A percentile compares a stretch with the other conserved stretches of the same genome.
These are phyloP conservation scores for Termitomyces sp. DNA, from an alignment of 768 basidiomycete species.

Conservation along the genomic window DNA sequence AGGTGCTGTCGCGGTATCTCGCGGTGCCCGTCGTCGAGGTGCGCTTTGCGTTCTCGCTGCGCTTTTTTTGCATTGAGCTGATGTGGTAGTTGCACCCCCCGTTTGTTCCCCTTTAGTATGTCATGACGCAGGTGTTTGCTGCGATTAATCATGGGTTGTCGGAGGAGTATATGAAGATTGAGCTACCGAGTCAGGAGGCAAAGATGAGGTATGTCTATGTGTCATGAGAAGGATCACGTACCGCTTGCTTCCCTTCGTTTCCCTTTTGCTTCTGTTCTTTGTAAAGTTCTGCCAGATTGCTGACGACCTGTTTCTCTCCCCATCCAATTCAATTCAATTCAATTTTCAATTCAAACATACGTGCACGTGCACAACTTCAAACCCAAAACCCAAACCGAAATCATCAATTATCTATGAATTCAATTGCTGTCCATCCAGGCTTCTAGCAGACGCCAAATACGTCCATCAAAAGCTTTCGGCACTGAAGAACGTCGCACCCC, in stretches of 20 bases:
- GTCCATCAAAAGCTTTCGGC: constrained; percentile 70
- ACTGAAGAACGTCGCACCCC: constrained; percentile 67
- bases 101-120: constrained; percentile 47
- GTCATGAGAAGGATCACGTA: constrained; percentile 6
- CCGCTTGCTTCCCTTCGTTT: not conserved
- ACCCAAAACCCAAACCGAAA: not conserved
- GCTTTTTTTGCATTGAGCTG: constrained; percentile 3
- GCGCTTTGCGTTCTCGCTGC: constrained; percentile 19
- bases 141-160: constrained; percentile 88
- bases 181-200: constrained; percentile 76
- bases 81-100: too few species aligned
- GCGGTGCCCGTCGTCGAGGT: constrained; percentile 79
- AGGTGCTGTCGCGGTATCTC: constrained; percentile 90
- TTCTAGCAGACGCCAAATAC: constrained; percentile 74
- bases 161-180: constrained; percentile 80
- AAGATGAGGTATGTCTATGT: constrained; percentile 65
- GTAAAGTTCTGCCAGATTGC: constrained; percentile 1
- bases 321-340: not conserved
- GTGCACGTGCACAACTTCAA: too few species aligned
- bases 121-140: constrained; percentile 94
- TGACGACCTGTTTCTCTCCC: not conserved
- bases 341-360: not conserved
- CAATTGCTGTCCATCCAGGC: too few species aligned
- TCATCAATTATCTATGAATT: not conserved
- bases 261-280: not conserved